A percentile compares a stretch with the other conserved stretches of the same genome.
phyloP scores from a whole-genome alignment of 192 early-diverging fungal species.

The Neocallimastix lanati region DNA sequence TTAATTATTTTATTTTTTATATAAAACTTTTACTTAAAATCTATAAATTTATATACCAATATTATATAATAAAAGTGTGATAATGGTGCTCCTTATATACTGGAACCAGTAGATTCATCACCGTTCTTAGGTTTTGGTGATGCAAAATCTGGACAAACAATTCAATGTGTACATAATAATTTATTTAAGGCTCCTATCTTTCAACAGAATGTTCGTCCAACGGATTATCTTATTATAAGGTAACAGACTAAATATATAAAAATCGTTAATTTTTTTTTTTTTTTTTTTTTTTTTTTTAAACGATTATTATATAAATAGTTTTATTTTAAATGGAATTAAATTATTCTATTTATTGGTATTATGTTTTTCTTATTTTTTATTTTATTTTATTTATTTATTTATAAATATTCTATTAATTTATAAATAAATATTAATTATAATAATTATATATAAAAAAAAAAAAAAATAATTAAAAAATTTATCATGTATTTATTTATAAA shows the following conservation, averaged over 20 bases:
- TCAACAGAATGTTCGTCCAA: constrained; percentile 38
- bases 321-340: no score
- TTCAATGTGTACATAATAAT: constrained; percentile 85
- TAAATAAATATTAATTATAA: no score
- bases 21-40: no score
- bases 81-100: constrained; percentile 63
- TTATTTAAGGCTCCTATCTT: constrained; percentile 85
- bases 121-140: constrained; percentile 93
- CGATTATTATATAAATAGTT: no score
- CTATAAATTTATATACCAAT: no score
- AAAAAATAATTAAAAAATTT: no score
- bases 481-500: no score
- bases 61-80: constrained; percentile 23
- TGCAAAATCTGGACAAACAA: constrained; percentile 71
- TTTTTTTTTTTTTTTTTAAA: not conserved
- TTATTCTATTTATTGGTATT: no score
- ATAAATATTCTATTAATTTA: no score
- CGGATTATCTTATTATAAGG: constrained; percentile 75
- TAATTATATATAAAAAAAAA: no score
- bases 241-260: constrained; percentile 2
- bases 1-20: no score
- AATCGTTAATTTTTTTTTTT: not conserved
- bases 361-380: constrained; percentile 1
- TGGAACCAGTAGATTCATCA: constrained; percentile 77
- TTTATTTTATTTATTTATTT: not conserved